These are phyloP conservation scores for Moricandia moricandioides DNA, from an alignment of 345 rosid species.

Conservation along the genomic window DNA sequence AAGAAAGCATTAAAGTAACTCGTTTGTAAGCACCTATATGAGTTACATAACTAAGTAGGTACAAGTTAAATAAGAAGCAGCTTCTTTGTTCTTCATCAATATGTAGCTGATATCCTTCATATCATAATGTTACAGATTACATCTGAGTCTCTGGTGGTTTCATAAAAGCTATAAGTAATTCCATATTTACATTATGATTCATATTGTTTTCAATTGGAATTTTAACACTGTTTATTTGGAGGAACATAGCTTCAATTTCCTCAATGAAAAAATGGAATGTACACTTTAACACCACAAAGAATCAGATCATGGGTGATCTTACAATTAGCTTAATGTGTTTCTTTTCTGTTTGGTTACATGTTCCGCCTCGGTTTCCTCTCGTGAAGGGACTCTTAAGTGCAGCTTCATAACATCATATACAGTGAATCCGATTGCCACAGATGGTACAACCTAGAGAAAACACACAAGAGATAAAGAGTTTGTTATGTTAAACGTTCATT, in stretches of 20 bases:
- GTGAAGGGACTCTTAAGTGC: constrained; percentile 72
- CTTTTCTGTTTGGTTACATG: constrained; percentile 47
- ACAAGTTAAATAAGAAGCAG: constrained; percentile 4
- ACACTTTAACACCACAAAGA: constrained; percentile 30
- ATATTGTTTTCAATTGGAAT: background rate
- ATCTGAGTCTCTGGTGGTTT: background rate
- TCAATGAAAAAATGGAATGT: constrained; percentile 37
- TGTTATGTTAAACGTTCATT: background rate
- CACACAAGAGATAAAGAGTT: background rate
- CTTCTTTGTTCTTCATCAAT: background rate
- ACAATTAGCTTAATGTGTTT: constrained; percentile 46
- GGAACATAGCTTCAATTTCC: constrained; percentile 15
- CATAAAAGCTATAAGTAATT: background rate
- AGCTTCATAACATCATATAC: constrained; percentile 86
- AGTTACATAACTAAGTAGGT: constrained; percentile 8
- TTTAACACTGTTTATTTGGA: constrained; percentile 10
- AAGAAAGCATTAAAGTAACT: constrained; percentile 7
- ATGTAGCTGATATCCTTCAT: background rate
- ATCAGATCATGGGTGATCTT: constrained; percentile 12
- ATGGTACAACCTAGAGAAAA: constrained; percentile 71
- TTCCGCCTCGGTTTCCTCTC: constrained; percentile 60
- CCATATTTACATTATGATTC: constrained; percentile 7
- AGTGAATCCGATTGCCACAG: constrained; percentile 93
- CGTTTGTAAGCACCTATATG: background rate
- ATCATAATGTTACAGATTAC: constrained; percentile 1